These are phyloP conservation scores for Alternaria conjuncta DNA, from an alignment of 2,329 filamentous ascomycete species.

Conservation along the genomic window DNA sequence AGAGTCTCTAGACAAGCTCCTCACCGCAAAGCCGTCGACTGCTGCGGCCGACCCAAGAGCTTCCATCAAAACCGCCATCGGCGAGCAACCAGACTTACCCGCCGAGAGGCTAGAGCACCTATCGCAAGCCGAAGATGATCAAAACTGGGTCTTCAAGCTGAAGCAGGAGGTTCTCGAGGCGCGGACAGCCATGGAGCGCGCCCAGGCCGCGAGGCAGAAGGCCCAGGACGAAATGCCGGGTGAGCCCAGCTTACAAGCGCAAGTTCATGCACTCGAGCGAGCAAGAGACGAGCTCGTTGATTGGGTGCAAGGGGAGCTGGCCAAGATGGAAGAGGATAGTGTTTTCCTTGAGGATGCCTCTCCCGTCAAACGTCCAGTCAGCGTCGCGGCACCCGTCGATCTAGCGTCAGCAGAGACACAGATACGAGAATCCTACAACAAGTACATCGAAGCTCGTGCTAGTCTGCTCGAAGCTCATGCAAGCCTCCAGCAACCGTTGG, in stretches of 20 bases:
- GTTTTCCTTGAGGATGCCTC: constrained; percentile 44
- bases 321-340: constrained; percentile 49
- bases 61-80: constrained; percentile 37
- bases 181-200: constrained; percentile 40
- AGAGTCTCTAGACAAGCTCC: constrained; percentile 50
- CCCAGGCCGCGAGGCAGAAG: constrained; percentile 28
- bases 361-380: constrained; percentile 33
- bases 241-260: constrained; percentile 27
- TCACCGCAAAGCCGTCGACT: constrained; percentile 45
- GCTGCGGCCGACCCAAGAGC: constrained; percentile 32
- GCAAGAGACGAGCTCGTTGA: constrained; percentile 58
- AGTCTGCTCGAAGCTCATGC: constrained; percentile 11
- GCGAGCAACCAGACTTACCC: constrained; percentile 48
- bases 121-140: constrained; percentile 25
- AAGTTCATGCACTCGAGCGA: constrained; percentile 50
- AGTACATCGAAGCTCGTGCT: constrained; percentile 29
- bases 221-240: constrained; percentile 12
- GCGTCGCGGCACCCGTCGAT: constrained; percentile 11
- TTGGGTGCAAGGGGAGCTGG: constrained; percentile 59
- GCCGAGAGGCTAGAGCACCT: constrained; percentile 37
- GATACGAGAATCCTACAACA: constrained; percentile 39
- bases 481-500: constrained; percentile 22
- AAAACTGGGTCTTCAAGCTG: constrained; percentile 41
- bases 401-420: constrained; percentile 28
- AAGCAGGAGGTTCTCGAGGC: constrained; percentile 50